Evolutionary conservation across 1,284 basidiomycete genomes (phyloP).

Genomic region (Hymenochaete sp.): DNA sequence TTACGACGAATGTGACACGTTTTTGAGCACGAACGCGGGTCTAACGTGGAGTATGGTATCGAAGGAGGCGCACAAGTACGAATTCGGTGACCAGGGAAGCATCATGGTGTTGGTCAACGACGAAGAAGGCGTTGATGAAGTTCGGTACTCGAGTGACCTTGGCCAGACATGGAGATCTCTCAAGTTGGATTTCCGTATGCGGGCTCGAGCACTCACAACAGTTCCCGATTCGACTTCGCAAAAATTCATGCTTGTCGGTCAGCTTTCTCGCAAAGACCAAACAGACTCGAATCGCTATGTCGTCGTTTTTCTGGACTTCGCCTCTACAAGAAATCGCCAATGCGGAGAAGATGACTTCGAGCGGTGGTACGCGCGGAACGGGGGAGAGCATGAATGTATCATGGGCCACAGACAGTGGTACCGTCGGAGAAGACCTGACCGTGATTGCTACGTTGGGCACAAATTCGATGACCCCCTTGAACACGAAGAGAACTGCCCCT

Average conservation of each 20-base stretch:
- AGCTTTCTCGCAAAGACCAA: slow-evolving; percentile 59
- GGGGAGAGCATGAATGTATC: slow-evolving; percentile 66
- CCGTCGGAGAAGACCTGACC: slow-evolving; percentile 72
- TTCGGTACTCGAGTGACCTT: slow-evolving; percentile 81
- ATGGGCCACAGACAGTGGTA: slow-evolving; percentile 99
- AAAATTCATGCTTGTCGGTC: slow-evolving; percentile 82
- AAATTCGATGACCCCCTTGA: slow-evolving; percentile 83
- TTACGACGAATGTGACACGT: slow-evolving; percentile 91
- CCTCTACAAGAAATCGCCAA: slow-evolving; percentile 56
- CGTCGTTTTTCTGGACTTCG: slow-evolving; percentile 81
- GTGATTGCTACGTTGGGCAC: slow-evolving; percentile 86
- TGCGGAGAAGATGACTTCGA: slow-evolving; percentile 78
- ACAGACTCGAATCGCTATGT: slow-evolving; percentile 57
- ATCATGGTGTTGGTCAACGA: slow-evolving; percentile 84
- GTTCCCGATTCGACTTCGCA: slow-evolving; percentile 90
- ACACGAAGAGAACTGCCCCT: slow-evolving; percentile 78
- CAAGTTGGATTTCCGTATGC: slow-evolving; percentile 62
- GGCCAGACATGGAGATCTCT: slow-evolving; percentile 75
- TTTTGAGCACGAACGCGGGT: slow-evolving; percentile 86
- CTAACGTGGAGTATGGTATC: slow-evolving; percentile 77
- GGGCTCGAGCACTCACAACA: slow-evolving; percentile 72
- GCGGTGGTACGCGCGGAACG: slow-evolving; percentile 75
- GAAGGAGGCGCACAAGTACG: slow-evolving; percentile 83
- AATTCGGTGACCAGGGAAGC: slow-evolving; percentile 88
- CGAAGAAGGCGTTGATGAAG: slow-evolving; percentile 66